A percentile compares a stretch with the other conserved stretches of the same genome.
phyloP scores from a whole-genome alignment of 306 rosid species.

The Betula pendula region DNA sequence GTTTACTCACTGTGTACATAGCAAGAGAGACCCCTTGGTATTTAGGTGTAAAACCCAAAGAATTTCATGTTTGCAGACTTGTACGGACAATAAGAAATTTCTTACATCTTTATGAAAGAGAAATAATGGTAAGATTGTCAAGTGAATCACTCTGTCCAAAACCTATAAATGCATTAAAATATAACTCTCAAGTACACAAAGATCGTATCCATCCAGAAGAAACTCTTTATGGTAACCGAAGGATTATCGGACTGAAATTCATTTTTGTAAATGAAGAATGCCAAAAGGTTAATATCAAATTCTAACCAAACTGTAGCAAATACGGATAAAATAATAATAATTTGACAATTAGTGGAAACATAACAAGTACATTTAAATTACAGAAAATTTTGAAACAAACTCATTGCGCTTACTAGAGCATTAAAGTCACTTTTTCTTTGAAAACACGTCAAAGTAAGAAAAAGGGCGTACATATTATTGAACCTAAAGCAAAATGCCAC shows the following conservation, averaged over 20 bases:
- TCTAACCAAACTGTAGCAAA: not conserved
- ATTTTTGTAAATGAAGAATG: not conserved
- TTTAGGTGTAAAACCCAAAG: not conserved
- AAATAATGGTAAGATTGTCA: not conserved
- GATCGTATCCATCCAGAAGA: not conserved
- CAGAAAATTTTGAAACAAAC: slow-evolving; percentile 1
- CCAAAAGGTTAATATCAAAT: not conserved
- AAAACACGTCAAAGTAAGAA: not conserved
- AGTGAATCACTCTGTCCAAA: not conserved
- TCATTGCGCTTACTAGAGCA: slow-evolving; percentile 2
- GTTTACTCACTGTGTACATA: not conserved
- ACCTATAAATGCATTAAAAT: not conserved
- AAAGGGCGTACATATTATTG: not conserved
- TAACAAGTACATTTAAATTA: not conserved
- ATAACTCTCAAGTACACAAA: not conserved
- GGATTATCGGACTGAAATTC: not conserved
- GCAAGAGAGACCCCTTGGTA: not conserved
- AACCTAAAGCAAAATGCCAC: slow-evolving; percentile 2
- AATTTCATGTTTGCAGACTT: not conserved
- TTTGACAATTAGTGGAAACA: not conserved
- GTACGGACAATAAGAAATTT: not conserved
- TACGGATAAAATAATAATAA: not conserved
- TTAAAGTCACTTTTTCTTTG: not conserved
- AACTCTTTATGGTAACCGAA: not conserved
- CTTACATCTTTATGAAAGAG: not conserved